phyloP scores from a whole-genome alignment of 768 basidiomycete species.

The Auricularia heimuer region DNA sequence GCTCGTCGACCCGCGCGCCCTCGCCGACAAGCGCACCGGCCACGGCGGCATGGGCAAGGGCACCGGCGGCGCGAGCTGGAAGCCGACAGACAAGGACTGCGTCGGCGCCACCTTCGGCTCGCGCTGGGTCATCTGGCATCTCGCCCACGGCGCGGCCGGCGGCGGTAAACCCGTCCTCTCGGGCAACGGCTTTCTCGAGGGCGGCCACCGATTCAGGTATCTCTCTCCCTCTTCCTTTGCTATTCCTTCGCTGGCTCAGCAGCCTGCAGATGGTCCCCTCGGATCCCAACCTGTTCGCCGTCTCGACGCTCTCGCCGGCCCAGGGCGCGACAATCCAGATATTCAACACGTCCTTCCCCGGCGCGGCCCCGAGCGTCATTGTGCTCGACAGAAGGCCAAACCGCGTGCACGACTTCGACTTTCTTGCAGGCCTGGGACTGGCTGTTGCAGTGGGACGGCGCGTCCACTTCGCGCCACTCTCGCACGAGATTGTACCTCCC shows the following conservation, averaged over 20 bases:
- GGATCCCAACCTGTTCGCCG: constrained; percentile 67
- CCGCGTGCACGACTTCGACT: constrained; percentile 67
- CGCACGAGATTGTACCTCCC: background rate
- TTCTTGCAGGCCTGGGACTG: constrained; percentile 47
- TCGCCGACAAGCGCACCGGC: constrained; percentile 44
- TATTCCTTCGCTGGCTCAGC: too few relatives aligned
- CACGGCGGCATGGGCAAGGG: constrained; percentile 30
- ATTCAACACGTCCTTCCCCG: constrained; percentile 54
- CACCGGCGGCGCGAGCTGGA: constrained; percentile 58
- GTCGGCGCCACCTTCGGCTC: constrained; percentile 67
- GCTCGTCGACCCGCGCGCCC: constrained; percentile 57
- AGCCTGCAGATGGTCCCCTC: constrained; percentile 60
- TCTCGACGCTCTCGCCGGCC: constrained; percentile 48
- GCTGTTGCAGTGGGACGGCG: constrained; percentile 56
- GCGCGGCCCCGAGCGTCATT: constrained; percentile 54
- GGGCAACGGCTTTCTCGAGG: constrained; percentile 56
- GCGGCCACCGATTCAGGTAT: constrained; percentile 59
- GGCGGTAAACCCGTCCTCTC: constrained; percentile 65
- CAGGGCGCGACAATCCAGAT: constrained; percentile 63
- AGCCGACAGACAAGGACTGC: constrained; percentile 53
- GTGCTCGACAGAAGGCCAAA: constrained; percentile 51
- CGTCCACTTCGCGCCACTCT: constrained; percentile 31
- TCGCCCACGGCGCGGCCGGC: constrained; percentile 40
- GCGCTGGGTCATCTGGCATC: constrained; percentile 70
- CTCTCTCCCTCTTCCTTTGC: background rate